Base-by-base conservation (phyloP, 1,284 basidiomycete species). In the Boletus smithii region DNA sequence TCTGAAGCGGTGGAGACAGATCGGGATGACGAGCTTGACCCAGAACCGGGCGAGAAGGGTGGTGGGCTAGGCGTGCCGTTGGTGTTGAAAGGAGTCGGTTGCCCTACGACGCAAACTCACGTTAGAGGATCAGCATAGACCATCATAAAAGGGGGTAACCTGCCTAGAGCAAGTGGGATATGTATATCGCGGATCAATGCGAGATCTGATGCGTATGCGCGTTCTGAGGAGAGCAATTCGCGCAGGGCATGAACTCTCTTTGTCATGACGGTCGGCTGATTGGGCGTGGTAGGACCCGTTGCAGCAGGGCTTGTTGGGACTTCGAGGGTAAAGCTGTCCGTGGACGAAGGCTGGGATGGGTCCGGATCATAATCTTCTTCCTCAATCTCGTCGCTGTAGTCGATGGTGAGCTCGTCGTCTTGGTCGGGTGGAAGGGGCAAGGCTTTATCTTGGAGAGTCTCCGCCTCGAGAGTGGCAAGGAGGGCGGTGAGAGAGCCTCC, bases 151-250 rank as follows among this genome's bases (percentile, higher is more conserved):
- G 40, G 45, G 43, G 42, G 34, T 11, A 26, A 63, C 72, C 50
- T 65, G 77, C 88, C 87, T 61, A 83, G 68, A 26, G 87, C 87
- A 48, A 88, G 68, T 8, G 86, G 86, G 37, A 93, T 81, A 63
- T 94, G 91, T 23, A 95, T 80, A 56, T 93, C 88, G 38, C 86
- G 76, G 44, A 97, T 81, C 41, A 97, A 74, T 3, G 85, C 85
- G 17, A 97, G 75, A 71, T 97, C 94, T 9, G 81, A 85, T 1
- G 93, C 90, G 67, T 95, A 95, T 0, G 88, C 83, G 23, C 87
- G 75, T 64, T 97, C 94, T 17, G 91, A 93, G 10, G 81, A 79
- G 35, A 91, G 76, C 18, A 95, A 74, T 61, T 97, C 94, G 39
- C 85, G 79, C 29, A 97, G 72, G 2, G 92, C 86, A 62, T 95